Conservation (phyloP, 768 basidiomycete genomes). For the Boletus fagicola region DNA sequence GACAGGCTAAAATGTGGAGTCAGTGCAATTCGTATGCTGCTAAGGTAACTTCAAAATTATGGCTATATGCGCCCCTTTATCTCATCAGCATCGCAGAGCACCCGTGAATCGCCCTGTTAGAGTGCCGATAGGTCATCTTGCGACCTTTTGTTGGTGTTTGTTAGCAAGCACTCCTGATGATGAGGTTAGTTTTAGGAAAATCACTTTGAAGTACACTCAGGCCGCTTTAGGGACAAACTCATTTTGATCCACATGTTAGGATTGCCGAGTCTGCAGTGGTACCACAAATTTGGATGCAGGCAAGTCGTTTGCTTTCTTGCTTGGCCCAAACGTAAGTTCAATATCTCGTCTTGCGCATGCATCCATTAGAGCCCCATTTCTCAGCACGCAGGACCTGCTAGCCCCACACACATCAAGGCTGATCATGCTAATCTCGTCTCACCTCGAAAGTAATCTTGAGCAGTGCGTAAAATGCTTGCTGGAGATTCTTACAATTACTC, state of each 20-base stretch:
- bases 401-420: conserved; percentile 55
- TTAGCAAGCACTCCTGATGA: conserved; percentile 48
- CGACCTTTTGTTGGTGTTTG: conserved; percentile 51
- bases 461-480: conserved; percentile 38
- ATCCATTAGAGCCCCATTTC: neutral
- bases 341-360: neutral
- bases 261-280: conserved; percentile 50
- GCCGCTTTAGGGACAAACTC: conserved; percentile 42
- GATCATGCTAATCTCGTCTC: conserved; percentile 51
- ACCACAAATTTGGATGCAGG: conserved; percentile 50
- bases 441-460: conserved; percentile 55
- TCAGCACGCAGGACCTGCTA: conserved; percentile 54
- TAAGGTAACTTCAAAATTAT: conserved; percentile 42
- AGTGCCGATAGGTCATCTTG: conserved; percentile 64
- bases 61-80: neutral
- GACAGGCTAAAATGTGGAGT: conserved; percentile 60
- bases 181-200: conserved; percentile 31
- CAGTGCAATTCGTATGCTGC: conserved; percentile 49
- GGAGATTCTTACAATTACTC: conserved; percentile 3
- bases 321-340: conserved; percentile 49
- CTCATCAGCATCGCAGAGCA: conserved; percentile 38
- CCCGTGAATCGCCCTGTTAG: conserved; percentile 59
- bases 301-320: conserved; percentile 49
- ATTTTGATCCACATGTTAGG: conserved; percentile 50
- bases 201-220: conserved; percentile 4